A percentile compares a stretch with the other conserved stretches of the same genome.
phyloP scores from a whole-genome alignment of 2,329 filamentous ascomycete species.

The Penicillium sp. region DNA sequence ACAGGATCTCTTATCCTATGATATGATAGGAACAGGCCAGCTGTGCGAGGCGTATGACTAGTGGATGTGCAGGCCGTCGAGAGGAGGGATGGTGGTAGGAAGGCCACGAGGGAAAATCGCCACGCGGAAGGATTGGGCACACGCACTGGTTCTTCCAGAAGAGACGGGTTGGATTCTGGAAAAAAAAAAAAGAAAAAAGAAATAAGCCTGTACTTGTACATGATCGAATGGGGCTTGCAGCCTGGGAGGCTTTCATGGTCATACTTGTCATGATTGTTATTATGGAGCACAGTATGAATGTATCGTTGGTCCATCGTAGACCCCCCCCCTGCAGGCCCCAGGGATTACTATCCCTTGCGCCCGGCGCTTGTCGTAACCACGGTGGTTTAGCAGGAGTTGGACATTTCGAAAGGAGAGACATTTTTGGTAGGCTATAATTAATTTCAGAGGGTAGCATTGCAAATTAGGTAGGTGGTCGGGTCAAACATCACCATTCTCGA shows the following conservation, averaged over 20 bases:
- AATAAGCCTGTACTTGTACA: no score
- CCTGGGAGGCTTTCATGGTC: not conserved
- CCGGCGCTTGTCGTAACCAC: constrained; percentile 11
- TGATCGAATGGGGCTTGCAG: not conserved
- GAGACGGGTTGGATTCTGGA: not conserved
- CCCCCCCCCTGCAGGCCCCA: not conserved
- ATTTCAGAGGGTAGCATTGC: not conserved
- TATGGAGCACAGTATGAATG: not conserved
- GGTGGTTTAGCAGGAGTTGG: constrained; percentile 1
- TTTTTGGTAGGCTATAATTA: not conserved
- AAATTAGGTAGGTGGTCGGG: not conserved
- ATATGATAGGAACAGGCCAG: not conserved
- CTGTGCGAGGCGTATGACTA: not conserved
- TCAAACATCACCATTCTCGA: not conserved
- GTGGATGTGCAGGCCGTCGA: not conserved
- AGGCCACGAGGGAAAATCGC: constrained; percentile 8
- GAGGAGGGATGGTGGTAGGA: not conserved
- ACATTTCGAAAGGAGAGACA: not conserved
- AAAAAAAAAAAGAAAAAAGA: not conserved
- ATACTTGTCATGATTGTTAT: not conserved
- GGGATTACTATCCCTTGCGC: constrained; percentile 7
- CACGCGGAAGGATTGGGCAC: constrained; percentile 15
- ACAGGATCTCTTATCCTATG: not conserved
- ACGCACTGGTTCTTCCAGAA: constrained; percentile 14
- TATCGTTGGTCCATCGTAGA: not conserved